phyloP scores from a whole-genome alignment of 345 rosid genomes.

The Heritiera fomes region DNA sequence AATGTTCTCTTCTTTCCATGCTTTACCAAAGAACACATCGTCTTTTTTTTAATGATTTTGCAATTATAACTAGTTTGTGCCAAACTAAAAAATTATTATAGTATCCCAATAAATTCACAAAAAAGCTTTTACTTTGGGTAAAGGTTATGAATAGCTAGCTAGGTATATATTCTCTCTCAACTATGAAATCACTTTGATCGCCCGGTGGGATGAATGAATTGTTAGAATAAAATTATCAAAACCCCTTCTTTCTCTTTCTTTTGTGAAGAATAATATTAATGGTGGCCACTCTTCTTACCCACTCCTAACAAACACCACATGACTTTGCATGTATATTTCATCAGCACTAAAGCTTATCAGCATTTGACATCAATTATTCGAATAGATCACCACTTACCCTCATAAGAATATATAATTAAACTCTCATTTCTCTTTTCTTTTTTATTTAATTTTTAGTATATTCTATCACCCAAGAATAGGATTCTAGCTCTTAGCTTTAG shows the following conservation, averaged over 20 bases:
- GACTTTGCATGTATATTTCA: conserved; percentile 2
- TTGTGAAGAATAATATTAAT: neutral
- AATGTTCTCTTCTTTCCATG: neutral
- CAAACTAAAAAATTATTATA: neutral
- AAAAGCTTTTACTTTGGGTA: neutral
- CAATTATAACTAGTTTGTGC: neutral
- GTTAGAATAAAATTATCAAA: neutral
- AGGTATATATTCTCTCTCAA: neutral
- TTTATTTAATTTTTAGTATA: neutral
- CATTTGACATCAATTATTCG: conserved; percentile 27
- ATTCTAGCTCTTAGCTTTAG: neutral
- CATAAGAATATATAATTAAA: neutral
- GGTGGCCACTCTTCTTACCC: neutral
- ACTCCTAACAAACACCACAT: conserved; percentile 20
- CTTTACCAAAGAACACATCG: neutral
- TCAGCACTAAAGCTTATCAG: conserved; percentile 11
- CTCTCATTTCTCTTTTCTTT: neutral
- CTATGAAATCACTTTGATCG: neutral
- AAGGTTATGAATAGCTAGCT: neutral
- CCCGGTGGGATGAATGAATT: neutral
- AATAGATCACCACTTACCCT: conserved; percentile 24
- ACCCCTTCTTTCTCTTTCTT: too few relatives aligned
- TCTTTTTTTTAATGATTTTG: neutral
- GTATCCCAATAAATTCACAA: neutral
- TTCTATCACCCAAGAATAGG: neutral